Evolutionary conservation across 2,329 filamentous ascomycete species (phyloP), one percentile per base, ranked within the genome.

Genomic region (Aspergillus udagawae): DNA sequence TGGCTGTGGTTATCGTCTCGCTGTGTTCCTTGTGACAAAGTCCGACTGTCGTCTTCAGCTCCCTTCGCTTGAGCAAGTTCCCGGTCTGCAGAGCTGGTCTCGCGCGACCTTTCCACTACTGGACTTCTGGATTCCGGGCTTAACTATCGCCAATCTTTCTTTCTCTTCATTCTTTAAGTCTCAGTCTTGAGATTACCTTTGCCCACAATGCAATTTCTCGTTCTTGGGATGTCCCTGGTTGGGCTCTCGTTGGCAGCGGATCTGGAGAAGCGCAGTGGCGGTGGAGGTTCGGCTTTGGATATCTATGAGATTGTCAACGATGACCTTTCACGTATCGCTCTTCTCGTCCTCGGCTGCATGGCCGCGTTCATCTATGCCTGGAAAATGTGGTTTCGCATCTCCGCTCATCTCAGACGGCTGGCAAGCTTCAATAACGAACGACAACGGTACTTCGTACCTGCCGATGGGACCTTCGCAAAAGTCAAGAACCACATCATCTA

Each of bases 341-440:
- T 88, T 62, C 76, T 86, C 62, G 79, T 88, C 28, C 86, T 89
- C 72, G 84, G 84, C 53, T 81, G 82, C 52, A 79, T 92, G 52
- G 82, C 87, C 12, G 80, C 73, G 38, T 80, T 82, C 51, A 79
- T 92, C 65, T 80, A 90, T 61, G 65, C 86, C 61, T 93, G 90
- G 83, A 85, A 88, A 60, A 72, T 87, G 61, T 74, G 79, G 54
- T 80, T 85, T 52, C 80, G 83, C 54, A 75, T 89, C 56, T 78
- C 84, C 57, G 84, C 82, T 63, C 88, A 94, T 68, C 78, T 92
- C 41, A 85, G 92, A 61, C 87, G 84, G 27, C 80, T 96, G 48
- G 82, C 88, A 45, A 91, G 87, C 67, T 82, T 96, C 63, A 87
- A 84, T 76, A 91, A 91, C 76, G 88, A 90, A 62, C 87, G 82